Conservation (phyloP, 352 stramenopile genomes). For the Detonula confervacea region DNA sequence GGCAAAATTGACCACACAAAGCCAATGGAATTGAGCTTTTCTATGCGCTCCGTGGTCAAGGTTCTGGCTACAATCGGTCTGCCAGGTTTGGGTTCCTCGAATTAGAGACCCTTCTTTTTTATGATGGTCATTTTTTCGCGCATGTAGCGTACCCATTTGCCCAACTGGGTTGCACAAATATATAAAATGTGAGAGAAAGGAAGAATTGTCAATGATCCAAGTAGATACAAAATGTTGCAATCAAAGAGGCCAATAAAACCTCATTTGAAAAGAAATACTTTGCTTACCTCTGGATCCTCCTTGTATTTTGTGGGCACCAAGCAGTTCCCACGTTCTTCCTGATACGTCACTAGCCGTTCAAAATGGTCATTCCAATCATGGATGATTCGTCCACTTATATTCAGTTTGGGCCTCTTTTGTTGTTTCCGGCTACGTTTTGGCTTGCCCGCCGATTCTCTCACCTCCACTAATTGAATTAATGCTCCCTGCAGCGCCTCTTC, state of each 20-base stretch:
- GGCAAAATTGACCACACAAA: not conserved
- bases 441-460: not conserved
- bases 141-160: not conserved
- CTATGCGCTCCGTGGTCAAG: not conserved
- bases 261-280: not conserved
- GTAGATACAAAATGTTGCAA: not conserved
- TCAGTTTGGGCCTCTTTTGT: not conserved
- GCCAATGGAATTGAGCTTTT: not conserved
- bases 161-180: too few relatives aligned
- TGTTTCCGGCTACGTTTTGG: not conserved
- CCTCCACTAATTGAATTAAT: not conserved
- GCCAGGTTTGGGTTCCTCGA: not conserved
- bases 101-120: not conserved
- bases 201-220: not conserved
- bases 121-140: not conserved
- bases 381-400: not conserved
- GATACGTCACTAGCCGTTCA: not conserved
- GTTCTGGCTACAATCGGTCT: not conserved
- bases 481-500: slow-evolving; percentile 1
- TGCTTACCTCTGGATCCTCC: not conserved
- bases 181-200: too few relatives aligned
- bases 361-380: not conserved
- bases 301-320: not conserved
- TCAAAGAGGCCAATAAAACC: not conserved
- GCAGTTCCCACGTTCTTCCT: not conserved